Evolutionary conservation across 768 basidiomycete genomes (phyloP).

Genomic region (Pisolithus tinctorius): DNA sequence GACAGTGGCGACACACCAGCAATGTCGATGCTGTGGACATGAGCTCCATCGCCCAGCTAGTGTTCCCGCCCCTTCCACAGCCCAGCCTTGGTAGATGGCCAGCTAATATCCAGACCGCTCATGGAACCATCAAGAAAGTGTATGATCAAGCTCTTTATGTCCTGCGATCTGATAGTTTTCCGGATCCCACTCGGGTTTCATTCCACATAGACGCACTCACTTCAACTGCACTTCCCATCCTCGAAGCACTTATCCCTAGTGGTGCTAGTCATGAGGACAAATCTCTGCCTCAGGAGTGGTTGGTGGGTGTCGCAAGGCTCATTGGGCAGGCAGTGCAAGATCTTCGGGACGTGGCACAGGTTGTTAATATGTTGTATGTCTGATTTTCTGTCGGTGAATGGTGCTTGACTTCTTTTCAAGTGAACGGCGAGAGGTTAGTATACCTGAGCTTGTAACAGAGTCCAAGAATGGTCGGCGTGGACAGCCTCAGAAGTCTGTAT

Average conservation of each 20-base stretch:
- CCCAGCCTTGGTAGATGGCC: slow-evolving; percentile 9
- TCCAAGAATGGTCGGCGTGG: slow-evolving; percentile 4
- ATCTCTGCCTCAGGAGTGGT: slow-evolving; percentile 2
- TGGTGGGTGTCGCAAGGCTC: slow-evolving; percentile 2
- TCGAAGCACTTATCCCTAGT: slow-evolving; percentile 6
- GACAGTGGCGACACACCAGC: too few species aligned
- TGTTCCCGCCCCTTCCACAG: slow-evolving; percentile 2
- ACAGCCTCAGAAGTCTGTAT: slow-evolving; percentile 7
- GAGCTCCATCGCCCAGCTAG: too few species aligned
- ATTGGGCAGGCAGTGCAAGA: slow-evolving; percentile 1
- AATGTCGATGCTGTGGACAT: too few species aligned
- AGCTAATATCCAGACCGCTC: slow-evolving; percentile 6
- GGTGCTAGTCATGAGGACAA: background rate
- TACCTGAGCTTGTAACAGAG: background rate
- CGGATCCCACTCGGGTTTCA: background rate
- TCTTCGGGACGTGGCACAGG: background rate
- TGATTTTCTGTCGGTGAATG: background rate
- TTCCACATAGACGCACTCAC: slow-evolving; percentile 12
- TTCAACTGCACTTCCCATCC: slow-evolving; percentile 3
- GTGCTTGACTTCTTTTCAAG: background rate
- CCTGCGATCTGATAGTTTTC: slow-evolving; percentile 8
- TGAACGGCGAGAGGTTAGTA: background rate
- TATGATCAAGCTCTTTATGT: slow-evolving; percentile 4
- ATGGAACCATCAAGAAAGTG: slow-evolving; percentile 5
- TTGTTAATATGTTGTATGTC: background rate